Conservation (phyloP, 2,329 filamentous ascomycete genomes). For the Phaeosphaeria sp. region DNA sequence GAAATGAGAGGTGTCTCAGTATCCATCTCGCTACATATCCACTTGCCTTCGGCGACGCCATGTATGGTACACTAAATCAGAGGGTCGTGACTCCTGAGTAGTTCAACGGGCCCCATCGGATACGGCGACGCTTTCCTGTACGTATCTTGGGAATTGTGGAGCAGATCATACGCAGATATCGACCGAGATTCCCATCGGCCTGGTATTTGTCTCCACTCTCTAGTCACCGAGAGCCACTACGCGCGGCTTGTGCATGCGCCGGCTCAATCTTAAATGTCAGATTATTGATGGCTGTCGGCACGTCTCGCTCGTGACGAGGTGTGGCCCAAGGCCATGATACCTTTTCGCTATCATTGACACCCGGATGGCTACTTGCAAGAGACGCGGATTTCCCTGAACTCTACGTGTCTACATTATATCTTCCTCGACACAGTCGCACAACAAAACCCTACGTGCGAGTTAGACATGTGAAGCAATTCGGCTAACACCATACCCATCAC, state of each 20-base stretch:
- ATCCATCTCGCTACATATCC: background rate
- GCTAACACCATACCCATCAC: background rate
- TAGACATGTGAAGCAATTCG: background rate
- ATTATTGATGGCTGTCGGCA: background rate
- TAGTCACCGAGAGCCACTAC: background rate
- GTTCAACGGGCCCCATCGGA: background rate
- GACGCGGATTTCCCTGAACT: no score
- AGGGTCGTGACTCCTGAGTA: background rate
- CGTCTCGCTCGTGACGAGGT: background rate
- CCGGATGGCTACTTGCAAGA: no score
- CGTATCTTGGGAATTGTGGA: background rate
- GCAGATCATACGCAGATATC: background rate
- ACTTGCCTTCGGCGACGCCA: background rate
- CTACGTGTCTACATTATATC: background rate
- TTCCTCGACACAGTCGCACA: background rate
- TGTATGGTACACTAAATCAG: background rate
- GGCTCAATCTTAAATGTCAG: background rate
- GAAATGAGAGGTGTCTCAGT: background rate
- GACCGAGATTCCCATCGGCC: background rate
- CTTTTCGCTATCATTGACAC: no score
- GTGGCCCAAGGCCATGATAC: background rate
- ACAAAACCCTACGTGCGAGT: background rate
- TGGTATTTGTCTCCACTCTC: background rate
- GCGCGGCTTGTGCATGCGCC: background rate
- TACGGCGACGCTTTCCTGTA: background rate